A percentile compares a stretch with the other conserved stretches of the same genome.
phyloP scores from a whole-genome alignment of 2,329 filamentous ascomycete species.

The Penicillium sp. region DNA sequence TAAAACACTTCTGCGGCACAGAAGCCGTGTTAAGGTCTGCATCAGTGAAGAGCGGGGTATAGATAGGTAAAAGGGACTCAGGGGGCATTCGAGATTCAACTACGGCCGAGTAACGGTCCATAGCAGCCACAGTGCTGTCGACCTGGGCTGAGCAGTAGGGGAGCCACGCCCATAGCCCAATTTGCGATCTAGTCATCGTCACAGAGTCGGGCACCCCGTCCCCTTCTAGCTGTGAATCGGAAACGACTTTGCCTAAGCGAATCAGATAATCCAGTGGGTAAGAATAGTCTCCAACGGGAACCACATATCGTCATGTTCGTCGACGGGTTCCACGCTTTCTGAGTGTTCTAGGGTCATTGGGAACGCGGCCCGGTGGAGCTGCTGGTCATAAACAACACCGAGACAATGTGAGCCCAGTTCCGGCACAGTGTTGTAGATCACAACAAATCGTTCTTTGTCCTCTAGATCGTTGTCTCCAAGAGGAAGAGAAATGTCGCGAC shows the following conservation, averaged over 20 bases:
- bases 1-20: slow-evolving; percentile 11
- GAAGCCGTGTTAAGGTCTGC: slow-evolving; percentile 8
- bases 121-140: slow-evolving; percentile 18
- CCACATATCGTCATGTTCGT: slow-evolving; percentile 20
- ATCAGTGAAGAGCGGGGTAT: too few relatives aligned
- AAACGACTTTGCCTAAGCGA: slow-evolving; percentile 8
- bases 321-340: slow-evolving; percentile 14
- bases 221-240: too few relatives aligned
- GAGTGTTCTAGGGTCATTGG: slow-evolving; percentile 7
- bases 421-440: slow-evolving; percentile 10
- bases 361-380: slow-evolving; percentile 9
- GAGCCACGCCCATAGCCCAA: slow-evolving; percentile 10
- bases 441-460: slow-evolving; percentile 8
- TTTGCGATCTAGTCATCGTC: background rate
- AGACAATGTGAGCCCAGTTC: slow-evolving; percentile 13
- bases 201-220: too few relatives aligned
- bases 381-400: slow-evolving; percentile 30
- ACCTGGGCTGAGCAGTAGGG: slow-evolving; percentile 12
- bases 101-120: slow-evolving; percentile 13
- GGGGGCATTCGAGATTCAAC: slow-evolving; percentile 22
- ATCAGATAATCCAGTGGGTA: slow-evolving; percentile 18
- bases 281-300: slow-evolving; percentile 22
- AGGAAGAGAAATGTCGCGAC: slow-evolving; percentile 2
- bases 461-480: slow-evolving; percentile 7
- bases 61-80: too few relatives aligned